These are phyloP conservation scores for Pinus tabuliformis DNA, from an alignment of 75 land plant genomes.

Conservation along the genomic window DNA sequence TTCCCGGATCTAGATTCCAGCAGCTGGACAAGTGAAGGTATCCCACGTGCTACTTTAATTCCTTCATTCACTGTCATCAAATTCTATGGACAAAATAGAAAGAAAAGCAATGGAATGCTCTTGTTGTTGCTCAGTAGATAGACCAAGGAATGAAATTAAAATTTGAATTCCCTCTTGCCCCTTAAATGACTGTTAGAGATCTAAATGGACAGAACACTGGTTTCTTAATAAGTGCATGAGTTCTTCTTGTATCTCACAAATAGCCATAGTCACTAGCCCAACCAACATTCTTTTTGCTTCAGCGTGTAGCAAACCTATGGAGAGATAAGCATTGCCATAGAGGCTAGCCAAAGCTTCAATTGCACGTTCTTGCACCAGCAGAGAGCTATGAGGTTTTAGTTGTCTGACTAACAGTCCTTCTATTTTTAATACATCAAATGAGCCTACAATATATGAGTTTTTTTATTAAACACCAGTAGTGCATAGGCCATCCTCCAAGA, in stretches of 20 bases:
- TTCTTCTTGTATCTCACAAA: conserved; percentile 66
- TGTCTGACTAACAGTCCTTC: conserved; percentile 65
- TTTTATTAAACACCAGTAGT: conserved; percentile 64
- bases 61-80: conserved; percentile 97
- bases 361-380: conserved; percentile 73
- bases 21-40: conserved; percentile 53
- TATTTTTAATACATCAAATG: conserved; percentile 44
- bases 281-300: conserved; percentile 84
- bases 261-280: conserved; percentile 85
- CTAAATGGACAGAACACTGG: conserved; percentile 46
- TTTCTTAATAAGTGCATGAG: conserved; percentile 59
- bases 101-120: conserved; percentile 81
- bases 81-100: conserved; percentile 58
- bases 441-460: conserved; percentile 29
- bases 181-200: conserved; percentile 56
- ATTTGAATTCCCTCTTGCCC: conserved; percentile 89
- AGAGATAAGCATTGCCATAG: conserved; percentile 67
- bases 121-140: conserved; percentile 88
- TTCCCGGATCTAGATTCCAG: conserved; percentile 44
- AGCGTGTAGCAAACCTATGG: conserved; percentile 47
- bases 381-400: conserved; percentile 43
- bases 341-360: conserved; percentile 88
- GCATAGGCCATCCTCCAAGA: conserved; percentile 69
- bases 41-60: conserved; percentile 63
- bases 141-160: conserved; percentile 82